A percentile compares a stretch with the other conserved stretches of the same genome.
Conservation (phyloP, 164 flowering plant species). For the Nelumbo lutea region DNA sequence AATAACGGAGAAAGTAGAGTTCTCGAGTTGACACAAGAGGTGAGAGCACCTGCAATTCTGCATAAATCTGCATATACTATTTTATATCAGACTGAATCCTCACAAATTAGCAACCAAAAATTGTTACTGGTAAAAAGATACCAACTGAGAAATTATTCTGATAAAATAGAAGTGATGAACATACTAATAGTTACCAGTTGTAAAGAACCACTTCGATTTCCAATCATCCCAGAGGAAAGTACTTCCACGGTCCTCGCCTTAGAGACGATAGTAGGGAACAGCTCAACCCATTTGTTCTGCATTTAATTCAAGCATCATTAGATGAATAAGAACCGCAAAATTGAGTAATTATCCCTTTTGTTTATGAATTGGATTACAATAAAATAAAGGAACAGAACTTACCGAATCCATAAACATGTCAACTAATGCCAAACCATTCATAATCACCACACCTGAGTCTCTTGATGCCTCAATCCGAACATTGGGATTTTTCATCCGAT, state of each 20-base stretch:
- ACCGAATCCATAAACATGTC: slow-evolving; percentile 76
- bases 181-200: slow-evolving; percentile 44
- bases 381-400: slow-evolving; percentile 10
- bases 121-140: neutral
- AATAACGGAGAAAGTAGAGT: slow-evolving; percentile 67
- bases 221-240: slow-evolving; percentile 42
- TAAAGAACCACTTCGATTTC: slow-evolving; percentile 51
- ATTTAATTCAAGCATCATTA: slow-evolving; percentile 3
- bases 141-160: neutral
- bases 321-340: neutral
- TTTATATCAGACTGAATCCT: slow-evolving; percentile 6
- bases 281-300: slow-evolving; percentile 63
- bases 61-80: slow-evolving; percentile 50
- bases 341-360: neutral
- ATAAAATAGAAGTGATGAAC: neutral
- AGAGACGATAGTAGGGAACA: slow-evolving; percentile 61
- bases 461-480: slow-evolving; percentile 55
- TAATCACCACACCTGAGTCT: slow-evolving; percentile 40
- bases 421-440: slow-evolving; percentile 50
- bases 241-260: slow-evolving; percentile 45
- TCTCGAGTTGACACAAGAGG: slow-evolving; percentile 64
- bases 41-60: slow-evolving; percentile 68
- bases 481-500: slow-evolving; percentile 37
- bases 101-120: neutral
- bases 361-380: neutral